Conservation (phyloP, 306 rosid species). For the Cucumis cinereus region DNA sequence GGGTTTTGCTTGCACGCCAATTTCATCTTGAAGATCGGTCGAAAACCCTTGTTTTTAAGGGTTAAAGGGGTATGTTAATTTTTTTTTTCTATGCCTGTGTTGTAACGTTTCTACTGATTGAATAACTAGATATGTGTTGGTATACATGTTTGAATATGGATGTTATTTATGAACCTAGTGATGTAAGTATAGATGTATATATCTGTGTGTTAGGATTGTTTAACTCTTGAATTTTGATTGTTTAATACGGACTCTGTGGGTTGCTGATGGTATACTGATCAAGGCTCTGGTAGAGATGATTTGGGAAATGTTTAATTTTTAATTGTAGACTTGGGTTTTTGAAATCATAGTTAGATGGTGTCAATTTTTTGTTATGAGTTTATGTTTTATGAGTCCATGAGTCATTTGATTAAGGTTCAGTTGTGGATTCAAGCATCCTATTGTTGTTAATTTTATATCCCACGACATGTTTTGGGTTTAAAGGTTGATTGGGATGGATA, state of each 20-base stretch:
- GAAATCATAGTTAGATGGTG: background rate
- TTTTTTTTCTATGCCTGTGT: background rate
- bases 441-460: background rate
- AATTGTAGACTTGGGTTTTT: background rate
- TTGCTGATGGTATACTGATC: background rate
- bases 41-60: background rate
- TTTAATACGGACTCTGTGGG: background rate
- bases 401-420: background rate
- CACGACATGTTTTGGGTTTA: background rate
- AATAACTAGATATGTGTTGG: background rate
- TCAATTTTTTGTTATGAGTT: background rate
- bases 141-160: background rate
- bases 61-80: background rate
- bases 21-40: constrained; percentile 1
- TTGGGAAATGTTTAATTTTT: background rate
- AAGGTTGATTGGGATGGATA: background rate
- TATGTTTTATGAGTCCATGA: background rate
- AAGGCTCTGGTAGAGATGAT: background rate
- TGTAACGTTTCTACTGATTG: background rate
- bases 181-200: too few species aligned
- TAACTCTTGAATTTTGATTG: background rate
- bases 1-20: background rate
- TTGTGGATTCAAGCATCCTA: background rate
- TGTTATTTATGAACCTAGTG: too few species aligned
- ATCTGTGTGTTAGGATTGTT: background rate